Conservation (phyloP, 768 basidiomycete species). For the Psilocybe subaeruginosa region DNA sequence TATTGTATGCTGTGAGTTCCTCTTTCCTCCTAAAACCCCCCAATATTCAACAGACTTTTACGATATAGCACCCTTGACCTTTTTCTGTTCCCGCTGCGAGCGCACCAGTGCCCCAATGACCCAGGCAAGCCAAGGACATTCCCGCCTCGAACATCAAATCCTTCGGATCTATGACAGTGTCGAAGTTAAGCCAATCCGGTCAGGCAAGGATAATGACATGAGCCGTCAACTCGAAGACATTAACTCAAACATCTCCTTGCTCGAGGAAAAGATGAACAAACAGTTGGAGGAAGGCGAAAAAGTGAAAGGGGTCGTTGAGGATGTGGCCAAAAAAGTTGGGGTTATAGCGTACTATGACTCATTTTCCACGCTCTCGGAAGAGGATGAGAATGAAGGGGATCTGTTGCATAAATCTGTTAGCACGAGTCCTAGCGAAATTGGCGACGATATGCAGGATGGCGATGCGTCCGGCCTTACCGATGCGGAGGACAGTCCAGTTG, state of each 20-base stretch:
- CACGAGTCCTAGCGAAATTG: neutral
- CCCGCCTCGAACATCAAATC: slow-evolving; percentile 9
- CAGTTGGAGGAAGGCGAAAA: slow-evolving; percentile 12
- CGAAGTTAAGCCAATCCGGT: slow-evolving; percentile 8
- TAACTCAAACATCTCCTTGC: slow-evolving; percentile 4
- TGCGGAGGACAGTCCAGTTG: too few relatives aligned
- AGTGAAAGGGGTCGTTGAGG: slow-evolving; percentile 1
- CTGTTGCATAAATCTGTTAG: neutral
- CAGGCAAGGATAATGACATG: slow-evolving; percentile 1
- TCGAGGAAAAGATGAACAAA: slow-evolving; percentile 7
- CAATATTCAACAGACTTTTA: neutral
- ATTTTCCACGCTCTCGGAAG: neutral
- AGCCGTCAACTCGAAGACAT: slow-evolving; percentile 13
- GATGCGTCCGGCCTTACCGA: neutral
- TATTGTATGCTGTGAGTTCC: slow-evolving; percentile 10
- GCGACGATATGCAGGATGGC: neutral
- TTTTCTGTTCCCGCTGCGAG: slow-evolving; percentile 9
- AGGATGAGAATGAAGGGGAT: neutral
- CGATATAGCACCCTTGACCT: neutral
- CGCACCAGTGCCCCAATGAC: neutral
- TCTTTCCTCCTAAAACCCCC: neutral
- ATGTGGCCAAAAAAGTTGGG: slow-evolving; percentile 5
- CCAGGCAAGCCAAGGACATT: neutral
- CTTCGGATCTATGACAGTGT: slow-evolving; percentile 15
- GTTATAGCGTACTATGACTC: neutral